Conservation (phyloP, 1,139 yeast genomes). For the Kurtzmaniella quercitrusa region DNA sequence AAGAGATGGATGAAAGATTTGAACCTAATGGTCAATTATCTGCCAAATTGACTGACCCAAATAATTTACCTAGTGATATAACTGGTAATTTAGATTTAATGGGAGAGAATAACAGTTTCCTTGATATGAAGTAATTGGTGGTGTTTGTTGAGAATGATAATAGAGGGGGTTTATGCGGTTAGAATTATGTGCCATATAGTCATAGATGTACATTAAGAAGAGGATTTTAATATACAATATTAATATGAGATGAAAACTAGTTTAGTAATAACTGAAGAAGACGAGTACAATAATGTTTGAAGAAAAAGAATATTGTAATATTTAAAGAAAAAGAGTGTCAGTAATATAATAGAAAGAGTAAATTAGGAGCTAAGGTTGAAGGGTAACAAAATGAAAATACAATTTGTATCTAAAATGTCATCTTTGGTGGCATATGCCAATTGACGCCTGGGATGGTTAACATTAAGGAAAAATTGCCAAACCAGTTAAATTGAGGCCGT, state of each 20-base stretch:
- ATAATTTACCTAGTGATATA: conserved; percentile 54
- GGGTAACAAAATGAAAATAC: no score
- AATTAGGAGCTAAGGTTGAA: no score
- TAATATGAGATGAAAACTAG: background rate
- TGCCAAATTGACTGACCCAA: conserved; percentile 47
- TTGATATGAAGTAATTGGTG: conserved; percentile 23
- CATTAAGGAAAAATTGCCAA: no score
- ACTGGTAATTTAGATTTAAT: conserved; percentile 45
- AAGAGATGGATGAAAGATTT: conserved; percentile 42
- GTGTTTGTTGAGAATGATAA: background rate
- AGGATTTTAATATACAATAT: background rate
- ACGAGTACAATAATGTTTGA: no score
- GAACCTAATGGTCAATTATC: conserved; percentile 38
- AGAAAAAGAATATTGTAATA: no score
- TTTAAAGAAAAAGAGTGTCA: no score
- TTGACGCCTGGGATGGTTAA: no score
- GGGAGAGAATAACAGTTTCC: conserved; percentile 35
- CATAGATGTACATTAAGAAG: background rate
- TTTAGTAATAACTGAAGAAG: no score
- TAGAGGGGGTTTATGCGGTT: background rate
- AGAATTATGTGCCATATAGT: background rate
- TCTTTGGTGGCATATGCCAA: no score
- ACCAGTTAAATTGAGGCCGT: no score
- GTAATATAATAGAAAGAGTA: no score
- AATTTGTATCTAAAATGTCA: no score